Conservation (phyloP, 352 stramenopile species). For the Pythium aristosporum region DNA sequence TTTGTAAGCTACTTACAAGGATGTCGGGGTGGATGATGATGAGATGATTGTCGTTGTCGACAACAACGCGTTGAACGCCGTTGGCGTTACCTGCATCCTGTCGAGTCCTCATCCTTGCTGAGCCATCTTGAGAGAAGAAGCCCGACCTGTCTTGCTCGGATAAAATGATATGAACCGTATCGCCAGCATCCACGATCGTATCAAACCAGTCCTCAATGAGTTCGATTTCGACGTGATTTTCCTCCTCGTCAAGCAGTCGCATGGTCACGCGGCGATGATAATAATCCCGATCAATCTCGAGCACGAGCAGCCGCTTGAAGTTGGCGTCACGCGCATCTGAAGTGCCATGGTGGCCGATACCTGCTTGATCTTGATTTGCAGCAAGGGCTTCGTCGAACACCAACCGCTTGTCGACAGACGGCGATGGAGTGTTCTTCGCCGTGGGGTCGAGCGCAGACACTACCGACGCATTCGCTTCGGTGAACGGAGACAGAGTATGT, state of each 20-base stretch:
- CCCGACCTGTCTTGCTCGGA: slow-evolving; percentile 44
- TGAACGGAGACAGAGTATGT: slow-evolving; percentile 28
- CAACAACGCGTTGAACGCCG: slow-evolving; percentile 5
- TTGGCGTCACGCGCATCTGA: slow-evolving; percentile 24
- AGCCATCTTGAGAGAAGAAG: slow-evolving; percentile 36
- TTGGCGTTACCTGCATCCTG: background rate
- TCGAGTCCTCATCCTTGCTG: background rate
- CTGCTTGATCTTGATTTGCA: background rate
- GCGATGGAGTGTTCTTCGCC: background rate
- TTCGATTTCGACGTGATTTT: slow-evolving; percentile 55
- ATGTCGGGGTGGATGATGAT: slow-evolving; percentile 78
- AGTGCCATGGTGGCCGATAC: background rate
- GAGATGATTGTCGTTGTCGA: slow-evolving; percentile 47
- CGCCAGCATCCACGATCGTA: slow-evolving; percentile 60
- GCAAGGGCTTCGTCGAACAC: slow-evolving; percentile 13
- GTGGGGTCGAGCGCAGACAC: background rate
- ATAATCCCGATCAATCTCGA: slow-evolving; percentile 60
- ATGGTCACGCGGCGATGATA: slow-evolving; percentile 53
- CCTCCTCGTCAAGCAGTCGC: slow-evolving; percentile 64
- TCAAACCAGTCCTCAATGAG: slow-evolving; percentile 80
- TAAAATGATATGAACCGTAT: slow-evolving; percentile 81
- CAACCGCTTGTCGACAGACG: slow-evolving; percentile 16
- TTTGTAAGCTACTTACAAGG: slow-evolving; percentile 38
- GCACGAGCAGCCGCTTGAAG: slow-evolving; percentile 60
- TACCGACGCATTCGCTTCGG: slow-evolving; percentile 23